phyloP scores from a whole-genome alignment of 768 basidiomycete species.

The Lactarius akahatsu region DNA sequence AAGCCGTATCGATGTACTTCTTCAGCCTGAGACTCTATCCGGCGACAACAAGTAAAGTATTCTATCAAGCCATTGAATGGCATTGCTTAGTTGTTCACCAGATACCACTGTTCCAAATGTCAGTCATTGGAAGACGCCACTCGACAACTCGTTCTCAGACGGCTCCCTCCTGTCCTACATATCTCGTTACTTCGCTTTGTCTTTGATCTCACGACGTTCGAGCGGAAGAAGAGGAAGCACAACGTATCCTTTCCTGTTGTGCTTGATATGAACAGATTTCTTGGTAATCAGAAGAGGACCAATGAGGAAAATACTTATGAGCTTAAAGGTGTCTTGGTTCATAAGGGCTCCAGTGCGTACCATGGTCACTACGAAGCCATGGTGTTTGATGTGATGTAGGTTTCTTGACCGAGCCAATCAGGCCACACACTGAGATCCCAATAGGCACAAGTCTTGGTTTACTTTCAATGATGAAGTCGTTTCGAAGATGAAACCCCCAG shows the following conservation, averaged over 20 bases:
- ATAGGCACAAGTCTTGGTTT: slow-evolving; percentile 75
- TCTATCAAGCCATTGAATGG: slow-evolving; percentile 3
- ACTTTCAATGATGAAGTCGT: slow-evolving; percentile 92
- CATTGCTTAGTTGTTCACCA: slow-evolving; percentile 34
- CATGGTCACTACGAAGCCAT: slow-evolving; percentile 89
- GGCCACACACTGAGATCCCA: slow-evolving; percentile 2
- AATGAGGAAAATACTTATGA: slow-evolving; percentile 60
- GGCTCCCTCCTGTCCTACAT: slow-evolving; percentile 85
- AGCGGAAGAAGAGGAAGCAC: slow-evolving; percentile 86
- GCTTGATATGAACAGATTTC: slow-evolving; percentile 71
- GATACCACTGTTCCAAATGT: slow-evolving; percentile 82
- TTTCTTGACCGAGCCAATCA: slow-evolving; percentile 17
- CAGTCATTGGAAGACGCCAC: slow-evolving; percentile 72
- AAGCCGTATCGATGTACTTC: slow-evolving; percentile 62
- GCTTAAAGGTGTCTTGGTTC: slow-evolving; percentile 78
- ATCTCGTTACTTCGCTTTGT: slow-evolving; percentile 93
- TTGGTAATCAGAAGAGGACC: slow-evolving; percentile 34
- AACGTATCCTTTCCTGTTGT: slow-evolving; percentile 70
- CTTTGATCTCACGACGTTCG: slow-evolving; percentile 73
- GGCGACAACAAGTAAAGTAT: slow-evolving; percentile 80
- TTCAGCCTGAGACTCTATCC: slow-evolving; percentile 68
- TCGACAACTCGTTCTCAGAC: slow-evolving; percentile 66
- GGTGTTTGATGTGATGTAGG: slow-evolving; percentile 70
- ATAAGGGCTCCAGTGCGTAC: slow-evolving; percentile 91
- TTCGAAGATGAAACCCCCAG: slow-evolving; percentile 58